Percentiles rank a stretch among this genome's conserved stretches.
Conservation (phyloP, 345 rosid genomes). For the Chamaenerion angustifolium region DNA sequence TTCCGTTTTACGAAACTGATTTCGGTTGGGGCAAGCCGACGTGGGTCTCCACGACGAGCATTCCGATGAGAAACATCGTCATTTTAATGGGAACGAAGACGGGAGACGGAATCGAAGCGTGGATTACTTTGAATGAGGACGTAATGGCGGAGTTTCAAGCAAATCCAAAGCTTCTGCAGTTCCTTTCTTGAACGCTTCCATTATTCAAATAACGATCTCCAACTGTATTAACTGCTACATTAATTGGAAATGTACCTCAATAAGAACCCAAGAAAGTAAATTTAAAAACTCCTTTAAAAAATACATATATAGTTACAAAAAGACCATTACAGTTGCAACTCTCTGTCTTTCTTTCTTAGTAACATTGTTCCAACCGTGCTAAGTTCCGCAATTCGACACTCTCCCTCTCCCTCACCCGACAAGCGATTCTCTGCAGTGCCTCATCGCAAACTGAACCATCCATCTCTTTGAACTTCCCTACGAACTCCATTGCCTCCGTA, state of each 20-base stretch:
- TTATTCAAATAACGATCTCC: no score
- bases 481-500: slow-evolving; percentile 67
- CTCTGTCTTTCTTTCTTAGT: background rate
- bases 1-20: slow-evolving; percentile 7
- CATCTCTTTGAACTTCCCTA: slow-evolving; percentile 40
- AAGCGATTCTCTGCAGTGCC: slow-evolving; percentile 41
- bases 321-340: no score
- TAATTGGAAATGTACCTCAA: no score
- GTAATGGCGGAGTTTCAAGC: slow-evolving; percentile 5
- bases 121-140: slow-evolving; percentile 1
- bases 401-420: slow-evolving; percentile 41
- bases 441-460: slow-evolving; percentile 43
- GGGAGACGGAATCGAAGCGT: slow-evolving; percentile 11
- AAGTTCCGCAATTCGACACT: slow-evolving; percentile 26
- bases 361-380: background rate
- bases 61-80: background rate
- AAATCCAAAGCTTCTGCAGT: background rate
- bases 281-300: no score
- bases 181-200: background rate
- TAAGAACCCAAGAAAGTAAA: no score
- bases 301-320: no score
- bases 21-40: slow-evolving; percentile 11
- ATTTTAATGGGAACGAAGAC: slow-evolving; percentile 2
- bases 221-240: no score
- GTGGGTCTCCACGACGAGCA: slow-evolving; percentile 4